These are phyloP conservation scores for Helotiales sp. DNA, from an alignment of 2,329 filamentous ascomycete genomes.

Conservation along the genomic window DNA sequence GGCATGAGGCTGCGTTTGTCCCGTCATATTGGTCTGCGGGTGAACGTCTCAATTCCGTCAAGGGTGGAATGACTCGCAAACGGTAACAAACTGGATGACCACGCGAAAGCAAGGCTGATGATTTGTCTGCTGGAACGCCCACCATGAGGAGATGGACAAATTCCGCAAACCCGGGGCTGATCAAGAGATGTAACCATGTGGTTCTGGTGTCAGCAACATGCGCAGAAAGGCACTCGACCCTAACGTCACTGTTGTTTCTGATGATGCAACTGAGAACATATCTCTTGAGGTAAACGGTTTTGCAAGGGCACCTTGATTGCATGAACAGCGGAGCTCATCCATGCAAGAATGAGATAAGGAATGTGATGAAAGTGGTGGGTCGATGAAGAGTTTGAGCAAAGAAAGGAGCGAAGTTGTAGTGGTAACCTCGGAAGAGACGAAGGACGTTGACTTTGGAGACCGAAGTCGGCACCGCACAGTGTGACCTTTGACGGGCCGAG, in stretches of 20 bases:
- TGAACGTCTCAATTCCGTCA: neutral
- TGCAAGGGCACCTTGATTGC: no score
- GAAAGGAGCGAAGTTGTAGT: neutral
- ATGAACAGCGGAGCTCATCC: neutral
- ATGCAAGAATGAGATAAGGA: neutral
- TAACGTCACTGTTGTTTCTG: neutral
- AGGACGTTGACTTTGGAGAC: no score
- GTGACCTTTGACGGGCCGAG: no score
- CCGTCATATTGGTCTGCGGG: neutral
- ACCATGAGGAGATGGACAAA: neutral
- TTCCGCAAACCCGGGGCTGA: neutral
- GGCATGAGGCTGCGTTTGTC: slow-evolving; percentile 1
- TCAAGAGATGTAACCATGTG: neutral
- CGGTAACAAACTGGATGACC: neutral
- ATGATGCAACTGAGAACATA: neutral
- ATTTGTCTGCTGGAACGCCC: neutral
- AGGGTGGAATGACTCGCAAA: slow-evolving; percentile 1
- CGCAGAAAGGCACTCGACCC: neutral
- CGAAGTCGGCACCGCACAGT: neutral
- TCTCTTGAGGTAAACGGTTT: neutral
- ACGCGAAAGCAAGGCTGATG: neutral
- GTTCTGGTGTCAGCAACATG: neutral
- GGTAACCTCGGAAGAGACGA: neutral
- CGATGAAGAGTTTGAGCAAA: neutral
- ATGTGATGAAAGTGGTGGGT: neutral